These are phyloP conservation scores for Phoma sp. DNA, from an alignment of 2,329 filamentous ascomycete genomes.

Conservation along the genomic window DNA sequence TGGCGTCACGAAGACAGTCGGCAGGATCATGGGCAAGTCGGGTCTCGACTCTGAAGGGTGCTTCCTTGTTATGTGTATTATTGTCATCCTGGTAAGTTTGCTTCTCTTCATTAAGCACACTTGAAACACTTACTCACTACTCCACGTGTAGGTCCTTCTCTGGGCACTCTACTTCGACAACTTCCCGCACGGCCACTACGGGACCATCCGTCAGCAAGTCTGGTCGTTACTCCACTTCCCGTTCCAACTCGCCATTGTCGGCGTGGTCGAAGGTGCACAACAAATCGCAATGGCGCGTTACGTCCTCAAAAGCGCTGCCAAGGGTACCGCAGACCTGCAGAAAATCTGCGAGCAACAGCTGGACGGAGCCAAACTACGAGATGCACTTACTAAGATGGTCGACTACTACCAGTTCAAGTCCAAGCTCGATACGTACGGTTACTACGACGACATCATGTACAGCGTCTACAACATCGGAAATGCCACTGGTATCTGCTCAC, in stretches of 20 bases:
- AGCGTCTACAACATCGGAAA: slow-evolving; percentile 38
- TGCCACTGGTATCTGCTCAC: slow-evolving; percentile 40
- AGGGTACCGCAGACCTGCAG: slow-evolving; percentile 49
- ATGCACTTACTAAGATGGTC: slow-evolving; percentile 32
- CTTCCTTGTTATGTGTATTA: slow-evolving; percentile 47
- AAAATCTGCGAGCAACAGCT: slow-evolving; percentile 46
- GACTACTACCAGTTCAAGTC: slow-evolving; percentile 41
- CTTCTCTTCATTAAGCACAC: not conserved
- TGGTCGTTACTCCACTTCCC: slow-evolving; percentile 67
- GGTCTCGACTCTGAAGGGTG: slow-evolving; percentile 45
- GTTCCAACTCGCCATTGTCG: slow-evolving; percentile 67
- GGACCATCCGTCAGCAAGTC: slow-evolving; percentile 64
- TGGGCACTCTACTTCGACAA: slow-evolving; percentile 69
- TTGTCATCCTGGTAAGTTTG: slow-evolving; percentile 41
- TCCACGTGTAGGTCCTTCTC: slow-evolving; percentile 55
- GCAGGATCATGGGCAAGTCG: slow-evolving; percentile 46
- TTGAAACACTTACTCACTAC: not conserved
- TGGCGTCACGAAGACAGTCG: slow-evolving; percentile 63
- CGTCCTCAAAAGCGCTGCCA: slow-evolving; percentile 53
- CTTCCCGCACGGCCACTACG: slow-evolving; percentile 57
- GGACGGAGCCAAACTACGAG: slow-evolving; percentile 39
- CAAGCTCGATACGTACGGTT: slow-evolving; percentile 36
- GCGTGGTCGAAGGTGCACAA: slow-evolving; percentile 68
- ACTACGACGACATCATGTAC: slow-evolving; percentile 17
- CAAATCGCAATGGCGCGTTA: slow-evolving; percentile 60